These are phyloP conservation scores for Scheffersomyces titani DNA, from an alignment of 1,139 yeast genomes.

Conservation along the genomic window DNA sequence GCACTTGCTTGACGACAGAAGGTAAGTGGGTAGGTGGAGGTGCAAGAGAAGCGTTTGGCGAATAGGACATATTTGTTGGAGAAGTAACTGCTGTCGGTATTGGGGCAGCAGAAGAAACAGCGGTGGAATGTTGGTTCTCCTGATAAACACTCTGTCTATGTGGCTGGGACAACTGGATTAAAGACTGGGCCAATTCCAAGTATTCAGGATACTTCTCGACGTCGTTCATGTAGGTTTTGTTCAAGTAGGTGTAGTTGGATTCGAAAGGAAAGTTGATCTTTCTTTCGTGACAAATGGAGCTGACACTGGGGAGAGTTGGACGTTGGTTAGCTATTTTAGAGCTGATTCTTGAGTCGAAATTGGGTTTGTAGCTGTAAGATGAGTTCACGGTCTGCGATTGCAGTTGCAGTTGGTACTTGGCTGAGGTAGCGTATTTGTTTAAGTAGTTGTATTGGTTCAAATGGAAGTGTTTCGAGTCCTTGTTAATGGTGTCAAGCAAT, in stretches of 20 bases:
- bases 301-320: conserved; percentile 28
- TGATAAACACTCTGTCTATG: conserved; percentile 3
- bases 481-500: conserved; percentile 38
- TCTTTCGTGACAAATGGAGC: conserved; percentile 23
- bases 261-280: conserved; percentile 57
- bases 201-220: conserved; percentile 51
- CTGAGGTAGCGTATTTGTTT: conserved; percentile 20
- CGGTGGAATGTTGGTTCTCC: background rate
- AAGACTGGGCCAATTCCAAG: conserved; percentile 47
- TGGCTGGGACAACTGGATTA: conserved; percentile 38
- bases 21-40: conserved; percentile 7
- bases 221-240: conserved; percentile 46
- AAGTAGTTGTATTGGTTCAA: conserved; percentile 32
- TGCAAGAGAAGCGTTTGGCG: conserved; percentile 2
- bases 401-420: conserved; percentile 3
- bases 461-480: conserved; percentile 30
- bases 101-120: background rate
- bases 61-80: conserved; percentile 1
- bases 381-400: conserved; percentile 1
- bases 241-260: conserved; percentile 53
- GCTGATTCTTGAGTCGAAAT: conserved; percentile 43
- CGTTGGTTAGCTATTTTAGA: conserved; percentile 26
- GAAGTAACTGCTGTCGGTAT: conserved; percentile 2
- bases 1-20: conserved; percentile 3
- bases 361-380: conserved; percentile 28